These are phyloP conservation scores for Hypocreales sp. DNA, from an alignment of 2,329 filamentous ascomycete genomes.

Conservation along the genomic window DNA sequence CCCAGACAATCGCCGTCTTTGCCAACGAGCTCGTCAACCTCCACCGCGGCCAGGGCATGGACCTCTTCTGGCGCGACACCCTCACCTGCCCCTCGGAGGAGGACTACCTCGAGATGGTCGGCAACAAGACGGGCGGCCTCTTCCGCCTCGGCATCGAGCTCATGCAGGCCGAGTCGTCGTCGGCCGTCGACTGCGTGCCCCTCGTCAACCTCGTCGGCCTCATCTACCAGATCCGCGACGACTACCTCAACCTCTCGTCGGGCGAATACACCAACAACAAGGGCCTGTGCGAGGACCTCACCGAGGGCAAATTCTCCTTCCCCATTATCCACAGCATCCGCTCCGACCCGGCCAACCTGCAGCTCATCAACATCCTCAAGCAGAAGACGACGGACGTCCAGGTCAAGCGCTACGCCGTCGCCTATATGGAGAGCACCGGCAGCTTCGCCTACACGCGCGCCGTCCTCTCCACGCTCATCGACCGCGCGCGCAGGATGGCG, in stretches of 20 bases:
- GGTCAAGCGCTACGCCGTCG: conserved; percentile 81
- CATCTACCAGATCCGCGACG: conserved; percentile 82
- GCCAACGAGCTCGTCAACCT: conserved; percentile 74
- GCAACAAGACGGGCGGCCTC: conserved; percentile 78
- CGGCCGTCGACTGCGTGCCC: conserved; percentile 54
- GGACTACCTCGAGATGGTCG: conserved; percentile 89
- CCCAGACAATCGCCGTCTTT: conserved; percentile 52
- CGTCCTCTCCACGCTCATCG: conserved; percentile 48
- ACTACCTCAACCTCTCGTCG: conserved; percentile 76
- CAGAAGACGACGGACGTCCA: conserved; percentile 77
- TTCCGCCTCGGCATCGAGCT: conserved; percentile 76
- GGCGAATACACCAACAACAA: conserved; percentile 75
- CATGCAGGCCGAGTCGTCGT: conserved; percentile 60
- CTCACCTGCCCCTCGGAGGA: conserved; percentile 73
- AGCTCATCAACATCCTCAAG: conserved; percentile 82
- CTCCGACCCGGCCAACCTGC: conserved; percentile 53
- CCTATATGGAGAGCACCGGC: conserved; percentile 79
- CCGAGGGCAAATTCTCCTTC: conserved; percentile 94
- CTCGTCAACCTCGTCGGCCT: conserved; percentile 76
- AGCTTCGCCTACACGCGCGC: conserved; percentile 75
- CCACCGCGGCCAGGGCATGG: conserved; percentile 80
- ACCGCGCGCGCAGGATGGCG: conserved; percentile 46
- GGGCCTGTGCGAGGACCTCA: conserved; percentile 87
- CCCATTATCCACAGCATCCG: conserved; percentile 90
- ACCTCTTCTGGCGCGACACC: conserved; percentile 78